Evolutionary conservation across 768 basidiomycete species (phyloP).

Genomic region (Kwoniella dejecticola): DNA sequence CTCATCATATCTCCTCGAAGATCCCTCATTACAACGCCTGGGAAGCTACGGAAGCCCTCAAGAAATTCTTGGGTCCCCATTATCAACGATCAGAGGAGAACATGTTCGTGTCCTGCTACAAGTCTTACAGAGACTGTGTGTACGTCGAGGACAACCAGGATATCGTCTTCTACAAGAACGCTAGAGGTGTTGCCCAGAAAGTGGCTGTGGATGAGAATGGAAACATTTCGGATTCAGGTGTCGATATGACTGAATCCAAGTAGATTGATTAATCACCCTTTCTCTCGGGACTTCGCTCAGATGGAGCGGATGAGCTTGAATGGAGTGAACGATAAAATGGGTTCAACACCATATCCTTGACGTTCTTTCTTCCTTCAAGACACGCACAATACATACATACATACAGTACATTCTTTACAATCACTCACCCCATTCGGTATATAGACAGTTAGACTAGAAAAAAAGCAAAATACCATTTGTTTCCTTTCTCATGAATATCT

Average conservation of each 20-base stretch:
- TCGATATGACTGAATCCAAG: slow-evolving; percentile 59
- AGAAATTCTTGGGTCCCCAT: slow-evolving; percentile 67
- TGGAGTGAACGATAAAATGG: no score
- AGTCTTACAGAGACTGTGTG: slow-evolving; percentile 76
- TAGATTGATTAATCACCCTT: no score
- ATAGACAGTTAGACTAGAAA: no score
- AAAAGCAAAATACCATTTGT: no score
- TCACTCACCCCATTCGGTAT: no score
- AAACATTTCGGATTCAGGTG: slow-evolving; percentile 66
- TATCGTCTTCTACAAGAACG: slow-evolving; percentile 65
- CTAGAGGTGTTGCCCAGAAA: slow-evolving; percentile 71
- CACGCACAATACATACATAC: no score
- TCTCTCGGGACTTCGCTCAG: no score
- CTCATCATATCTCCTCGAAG: slow-evolving; percentile 90
- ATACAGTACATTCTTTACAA: no score
- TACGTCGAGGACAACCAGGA: slow-evolving; percentile 94
- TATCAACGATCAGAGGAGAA: slow-evolving; percentile 55
- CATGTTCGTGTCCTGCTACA: slow-evolving; percentile 66
- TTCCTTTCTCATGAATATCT: no score
- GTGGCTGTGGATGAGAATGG: slow-evolving; percentile 68
- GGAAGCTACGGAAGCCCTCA: slow-evolving; percentile 86
- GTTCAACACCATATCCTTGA: no score
- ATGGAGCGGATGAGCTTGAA: no score
- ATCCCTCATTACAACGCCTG: slow-evolving; percentile 85
- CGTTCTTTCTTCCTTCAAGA: no score